Percentiles rank a stretch among this genome's conserved stretches.
Evolutionary conservation across 2,329 filamentous ascomycete species (phyloP).

Genomic region (Colletotrichum sojae): DNA sequence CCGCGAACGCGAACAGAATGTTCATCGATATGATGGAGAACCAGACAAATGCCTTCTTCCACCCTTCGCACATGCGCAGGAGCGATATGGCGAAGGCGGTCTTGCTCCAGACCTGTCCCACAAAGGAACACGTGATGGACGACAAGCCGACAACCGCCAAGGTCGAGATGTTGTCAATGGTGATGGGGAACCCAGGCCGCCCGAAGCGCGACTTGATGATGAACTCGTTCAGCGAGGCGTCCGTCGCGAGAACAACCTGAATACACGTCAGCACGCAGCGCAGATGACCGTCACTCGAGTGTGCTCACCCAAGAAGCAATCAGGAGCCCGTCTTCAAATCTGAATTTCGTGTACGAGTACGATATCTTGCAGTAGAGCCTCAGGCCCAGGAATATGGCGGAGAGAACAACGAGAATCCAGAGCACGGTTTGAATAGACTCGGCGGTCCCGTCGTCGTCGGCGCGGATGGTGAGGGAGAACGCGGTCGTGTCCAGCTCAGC

Average conservation of each 20-base stretch:
- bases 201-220: slow-evolving; percentile 38
- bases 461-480: slow-evolving; percentile 24
- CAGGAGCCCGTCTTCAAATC: slow-evolving; percentile 47
- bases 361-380: slow-evolving; percentile 45
- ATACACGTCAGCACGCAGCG: not conserved
- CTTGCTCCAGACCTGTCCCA: slow-evolving; percentile 53
- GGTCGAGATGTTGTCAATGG: slow-evolving; percentile 5
- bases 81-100: slow-evolving; percentile 56
- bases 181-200: slow-evolving; percentile 29
- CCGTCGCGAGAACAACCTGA: slow-evolving; percentile 24
- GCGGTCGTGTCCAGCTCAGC: slow-evolving; percentile 24
- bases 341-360: slow-evolving; percentile 43
- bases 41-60: slow-evolving; percentile 48
- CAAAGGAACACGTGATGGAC: slow-evolving; percentile 49
- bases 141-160: slow-evolving; percentile 40
- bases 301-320: slow-evolving; percentile 44
- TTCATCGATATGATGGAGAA: slow-evolving; percentile 51
- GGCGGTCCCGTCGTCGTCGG: slow-evolving; percentile 20
- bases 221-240: slow-evolving; percentile 36
- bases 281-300: not conserved
- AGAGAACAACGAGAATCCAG: slow-evolving; percentile 43
- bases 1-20: slow-evolving; percentile 41
- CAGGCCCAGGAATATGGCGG: slow-evolving; percentile 43
- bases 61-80: slow-evolving; percentile 48
- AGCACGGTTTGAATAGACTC: slow-evolving; percentile 30